A percentile compares a stretch with the other conserved stretches of the same genome.
phyloP scores from a whole-genome alignment of 2,329 filamentous ascomycete genomes.

The Raffaelea deltoideospora region DNA sequence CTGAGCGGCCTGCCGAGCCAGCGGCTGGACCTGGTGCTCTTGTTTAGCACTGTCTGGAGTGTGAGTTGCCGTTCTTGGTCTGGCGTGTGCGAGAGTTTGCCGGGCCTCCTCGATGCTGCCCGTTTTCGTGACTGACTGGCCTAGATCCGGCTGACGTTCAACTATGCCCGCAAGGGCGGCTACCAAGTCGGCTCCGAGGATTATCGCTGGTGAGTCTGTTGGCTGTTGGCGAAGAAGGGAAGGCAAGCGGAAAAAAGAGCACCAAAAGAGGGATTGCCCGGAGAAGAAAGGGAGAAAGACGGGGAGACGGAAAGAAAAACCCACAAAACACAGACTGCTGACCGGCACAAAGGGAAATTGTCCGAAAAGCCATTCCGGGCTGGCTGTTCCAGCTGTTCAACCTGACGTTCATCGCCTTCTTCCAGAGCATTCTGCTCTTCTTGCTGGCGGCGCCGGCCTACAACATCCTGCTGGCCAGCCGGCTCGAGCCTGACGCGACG shows the following conservation, averaged over 20 bases:
- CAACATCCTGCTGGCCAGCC: constrained; percentile 58
- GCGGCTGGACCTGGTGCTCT: constrained; percentile 56
- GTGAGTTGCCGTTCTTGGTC: constrained; percentile 29
- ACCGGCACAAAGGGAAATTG: constrained; percentile 44
- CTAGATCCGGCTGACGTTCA: constrained; percentile 72
- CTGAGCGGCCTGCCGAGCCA: constrained; percentile 54
- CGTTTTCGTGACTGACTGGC: constrained; percentile 10
- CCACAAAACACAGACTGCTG: neutral
- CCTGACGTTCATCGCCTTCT: constrained; percentile 71
- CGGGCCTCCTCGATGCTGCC: too few relatives aligned
- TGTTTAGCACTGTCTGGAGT: constrained; percentile 64
- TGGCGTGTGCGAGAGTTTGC: too few relatives aligned
- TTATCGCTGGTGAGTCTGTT: constrained; percentile 56
- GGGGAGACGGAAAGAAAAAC: too few relatives aligned
- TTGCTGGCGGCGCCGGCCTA: constrained; percentile 66
- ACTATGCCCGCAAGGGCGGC: constrained; percentile 92
- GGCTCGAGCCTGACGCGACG: constrained; percentile 37
- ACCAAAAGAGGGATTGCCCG: too few relatives aligned
- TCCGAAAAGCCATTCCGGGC: constrained; percentile 49
- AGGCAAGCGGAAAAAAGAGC: too few relatives aligned
- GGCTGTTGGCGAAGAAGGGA: too few relatives aligned
- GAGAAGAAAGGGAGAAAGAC: too few relatives aligned
- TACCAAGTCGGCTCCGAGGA: constrained; percentile 84
- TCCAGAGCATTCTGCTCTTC: constrained; percentile 71
- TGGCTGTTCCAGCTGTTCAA: constrained; percentile 73